These are phyloP conservation scores for Silybum marianum DNA, from an alignment of 129 eudicot genomes.

Conservation along the genomic window DNA sequence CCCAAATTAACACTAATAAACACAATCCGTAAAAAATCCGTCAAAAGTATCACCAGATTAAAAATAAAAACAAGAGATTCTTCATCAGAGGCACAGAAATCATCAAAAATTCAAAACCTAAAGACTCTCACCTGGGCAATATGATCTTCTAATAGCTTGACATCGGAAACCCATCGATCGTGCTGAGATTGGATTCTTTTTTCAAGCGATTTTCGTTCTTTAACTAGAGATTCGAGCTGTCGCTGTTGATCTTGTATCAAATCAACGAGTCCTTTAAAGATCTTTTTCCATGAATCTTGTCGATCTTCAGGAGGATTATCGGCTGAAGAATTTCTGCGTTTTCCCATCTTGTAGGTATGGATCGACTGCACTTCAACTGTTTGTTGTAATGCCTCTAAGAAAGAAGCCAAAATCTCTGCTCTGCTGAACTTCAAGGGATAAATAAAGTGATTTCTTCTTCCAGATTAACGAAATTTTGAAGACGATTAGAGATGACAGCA, in stretches of 20 bases:
- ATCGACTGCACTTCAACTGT: constrained; percentile 26
- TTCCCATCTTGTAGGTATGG: constrained; percentile 40
- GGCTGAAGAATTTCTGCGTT: constrained; percentile 22
- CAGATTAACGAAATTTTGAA: background rate
- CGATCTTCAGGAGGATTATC: constrained; percentile 36
- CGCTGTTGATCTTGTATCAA: constrained; percentile 44
- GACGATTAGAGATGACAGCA: background rate
- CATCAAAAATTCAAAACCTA: background rate
- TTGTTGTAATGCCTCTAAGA: constrained; percentile 27
- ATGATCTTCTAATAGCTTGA: constrained; percentile 38
- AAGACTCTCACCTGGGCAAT: constrained; percentile 42
- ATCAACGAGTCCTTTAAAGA: constrained; percentile 51
- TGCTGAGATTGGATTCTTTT: constrained; percentile 39
- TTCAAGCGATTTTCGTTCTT: constrained; percentile 47
- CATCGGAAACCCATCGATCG: constrained; percentile 48
- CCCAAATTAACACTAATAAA: too few species aligned
- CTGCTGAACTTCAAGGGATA: constrained; percentile 7
- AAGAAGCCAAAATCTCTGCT: constrained; percentile 15
- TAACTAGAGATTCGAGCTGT: constrained; percentile 40
- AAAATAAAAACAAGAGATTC: background rate
- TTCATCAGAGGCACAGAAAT: background rate
- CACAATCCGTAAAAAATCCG: too few species aligned
- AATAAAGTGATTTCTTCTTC: background rate
- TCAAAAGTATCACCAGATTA: too few species aligned
- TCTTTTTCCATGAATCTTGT: constrained; percentile 49